Percentiles rank a stretch among this genome's conserved stretches.
Evolutionary conservation across 1,139 yeast species (phyloP).

Genomic region (Spencermartinsiella ligniputridi): DNA sequence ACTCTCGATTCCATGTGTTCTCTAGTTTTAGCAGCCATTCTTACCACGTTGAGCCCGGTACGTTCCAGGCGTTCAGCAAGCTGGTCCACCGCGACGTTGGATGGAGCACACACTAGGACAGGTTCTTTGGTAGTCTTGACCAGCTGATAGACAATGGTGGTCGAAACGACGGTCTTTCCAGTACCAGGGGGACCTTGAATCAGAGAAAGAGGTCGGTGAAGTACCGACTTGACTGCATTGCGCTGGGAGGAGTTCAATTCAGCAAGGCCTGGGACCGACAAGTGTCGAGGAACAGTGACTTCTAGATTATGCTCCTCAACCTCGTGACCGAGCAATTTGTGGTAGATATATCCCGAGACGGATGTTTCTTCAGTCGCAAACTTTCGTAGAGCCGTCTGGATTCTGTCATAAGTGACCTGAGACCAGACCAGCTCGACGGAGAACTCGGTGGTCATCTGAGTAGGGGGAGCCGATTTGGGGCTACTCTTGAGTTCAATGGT

Average conservation of each 20-base stretch:
- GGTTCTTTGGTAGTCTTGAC: conserved; percentile 53
- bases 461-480: conserved; percentile 44
- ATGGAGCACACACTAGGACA: conserved; percentile 89
- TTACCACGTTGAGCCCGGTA: conserved; percentile 69
- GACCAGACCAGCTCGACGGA: conserved; percentile 91
- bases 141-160: conserved; percentile 79
- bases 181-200: conserved; percentile 99
- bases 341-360: conserved; percentile 73
- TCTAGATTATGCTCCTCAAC: conserved; percentile 34
- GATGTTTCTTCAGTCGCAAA: conserved; percentile 73
- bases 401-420: conserved; percentile 74
- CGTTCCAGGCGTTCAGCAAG: conserved; percentile 64
- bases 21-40: conserved; percentile 70
- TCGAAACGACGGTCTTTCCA: conserved; percentile 92
- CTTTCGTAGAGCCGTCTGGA: conserved; percentile 69
- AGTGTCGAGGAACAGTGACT: conserved; percentile 47
- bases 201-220: conserved; percentile 71
- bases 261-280: conserved; percentile 65
- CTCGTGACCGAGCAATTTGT: conserved; percentile 78
- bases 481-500: conserved; percentile 61
- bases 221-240: conserved; percentile 68
- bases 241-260: conserved; percentile 73
- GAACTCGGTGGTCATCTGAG: conserved; percentile 59
- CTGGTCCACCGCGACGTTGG: conserved; percentile 94
- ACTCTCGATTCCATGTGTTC: conserved; percentile 39